Conservation (phyloP, 2,329 filamentous ascomycete genomes). For the Fusarium compactum region DNA sequence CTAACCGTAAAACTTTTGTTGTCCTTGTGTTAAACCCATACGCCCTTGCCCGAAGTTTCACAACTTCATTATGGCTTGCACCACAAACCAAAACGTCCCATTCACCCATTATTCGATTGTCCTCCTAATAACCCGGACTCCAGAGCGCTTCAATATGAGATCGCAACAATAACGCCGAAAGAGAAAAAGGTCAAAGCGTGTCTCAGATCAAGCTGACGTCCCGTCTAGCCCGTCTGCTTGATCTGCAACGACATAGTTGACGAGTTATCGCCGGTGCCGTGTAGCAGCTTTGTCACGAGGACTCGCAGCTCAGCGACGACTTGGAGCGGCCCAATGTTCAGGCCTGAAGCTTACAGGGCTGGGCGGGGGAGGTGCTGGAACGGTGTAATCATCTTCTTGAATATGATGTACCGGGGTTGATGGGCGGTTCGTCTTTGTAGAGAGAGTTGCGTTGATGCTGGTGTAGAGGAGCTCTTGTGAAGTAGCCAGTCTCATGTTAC, state of each 20-base stretch:
- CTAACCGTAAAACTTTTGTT: constrained; percentile 31
- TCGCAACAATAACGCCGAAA: constrained; percentile 33
- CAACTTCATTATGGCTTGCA: constrained; percentile 21
- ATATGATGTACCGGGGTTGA: constrained; percentile 64
- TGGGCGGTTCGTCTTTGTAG: constrained; percentile 57
- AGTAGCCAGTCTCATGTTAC: constrained; percentile 59
- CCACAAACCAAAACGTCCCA: constrained; percentile 21
- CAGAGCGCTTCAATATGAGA: constrained; percentile 29
- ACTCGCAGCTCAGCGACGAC: constrained; percentile 45
- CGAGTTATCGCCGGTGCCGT: constrained; percentile 24
- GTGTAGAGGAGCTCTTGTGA: constrained; percentile 65
- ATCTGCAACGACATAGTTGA: constrained; percentile 18
- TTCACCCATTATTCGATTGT: constrained; percentile 31
- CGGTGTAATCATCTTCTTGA: constrained; percentile 70
- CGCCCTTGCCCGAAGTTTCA: constrained; percentile 32
- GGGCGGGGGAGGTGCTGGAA: constrained; percentile 74
- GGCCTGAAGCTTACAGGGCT: constrained; percentile 71
- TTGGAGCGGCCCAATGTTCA: constrained; percentile 64
- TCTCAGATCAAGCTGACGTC: not conserved
- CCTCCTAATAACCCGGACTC: constrained; percentile 34
- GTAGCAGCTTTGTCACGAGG: constrained; percentile 17
- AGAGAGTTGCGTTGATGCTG: constrained; percentile 65
- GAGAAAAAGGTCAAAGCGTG: not conserved
- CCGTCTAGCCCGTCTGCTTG: not conserved
- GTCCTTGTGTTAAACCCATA: constrained; percentile 29